Evolutionary conservation across 306 rosid species (phyloP).

Genomic region (Styphnolobium japonicum): DNA sequence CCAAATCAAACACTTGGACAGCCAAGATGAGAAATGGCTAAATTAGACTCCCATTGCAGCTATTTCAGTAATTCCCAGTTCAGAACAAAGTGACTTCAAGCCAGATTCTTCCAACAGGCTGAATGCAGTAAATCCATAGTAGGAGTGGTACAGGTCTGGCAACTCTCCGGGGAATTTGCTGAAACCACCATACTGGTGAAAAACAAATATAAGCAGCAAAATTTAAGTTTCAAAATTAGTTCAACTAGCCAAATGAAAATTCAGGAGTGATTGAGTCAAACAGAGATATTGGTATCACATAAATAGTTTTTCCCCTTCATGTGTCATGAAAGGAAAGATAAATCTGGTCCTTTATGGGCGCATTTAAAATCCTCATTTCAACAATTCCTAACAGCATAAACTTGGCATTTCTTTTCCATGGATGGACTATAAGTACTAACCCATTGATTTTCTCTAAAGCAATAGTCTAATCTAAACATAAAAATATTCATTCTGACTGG

Average conservation of each 20-base stretch:
- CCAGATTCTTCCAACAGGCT: constrained; percentile 76
- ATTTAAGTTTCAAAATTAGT: constrained; percentile 20
- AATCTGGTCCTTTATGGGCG: not conserved
- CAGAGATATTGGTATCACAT: not conserved
- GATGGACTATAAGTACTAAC: not conserved
- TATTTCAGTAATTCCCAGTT: constrained; percentile 60
- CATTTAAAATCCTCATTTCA: constrained; percentile 12
- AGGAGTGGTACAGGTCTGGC: constrained; percentile 85
- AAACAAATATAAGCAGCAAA: constrained; percentile 26
- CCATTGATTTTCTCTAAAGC: not conserved
- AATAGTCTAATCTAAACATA: not conserved
- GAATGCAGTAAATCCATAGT: constrained; percentile 80
- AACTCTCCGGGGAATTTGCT: constrained; percentile 66
- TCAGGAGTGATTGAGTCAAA: not conserved
- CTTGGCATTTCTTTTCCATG: not conserved
- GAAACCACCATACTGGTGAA: constrained; percentile 83
- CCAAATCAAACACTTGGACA: not conserved
- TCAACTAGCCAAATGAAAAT: not conserved
- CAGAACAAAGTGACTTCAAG: constrained; percentile 55
- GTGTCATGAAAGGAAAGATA: not conserved
- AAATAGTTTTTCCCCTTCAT: not conserved
- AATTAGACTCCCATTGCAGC: constrained; percentile 51
- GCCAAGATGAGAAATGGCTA: not conserved
- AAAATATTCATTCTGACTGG: not conserved
- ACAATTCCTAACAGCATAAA: not conserved